phyloP scores from a whole-genome alignment of 371 early-diverging fungal genomes.

The Rhizopus delemar region DNA sequence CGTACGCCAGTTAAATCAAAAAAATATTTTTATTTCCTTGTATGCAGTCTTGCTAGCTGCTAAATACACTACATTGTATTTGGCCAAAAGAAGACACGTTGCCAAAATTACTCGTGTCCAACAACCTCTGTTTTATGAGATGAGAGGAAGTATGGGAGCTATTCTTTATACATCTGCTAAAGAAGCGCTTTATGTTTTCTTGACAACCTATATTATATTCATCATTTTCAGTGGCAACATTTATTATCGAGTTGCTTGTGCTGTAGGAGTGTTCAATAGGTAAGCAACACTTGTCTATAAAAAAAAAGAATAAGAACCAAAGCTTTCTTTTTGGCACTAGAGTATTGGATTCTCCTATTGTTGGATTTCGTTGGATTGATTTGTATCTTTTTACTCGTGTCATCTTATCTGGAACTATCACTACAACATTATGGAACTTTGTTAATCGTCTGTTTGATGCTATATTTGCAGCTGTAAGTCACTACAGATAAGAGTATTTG shows the following conservation, averaged over 20 bases:
- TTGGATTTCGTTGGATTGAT: constrained; percentile 47
- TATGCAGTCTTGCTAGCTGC: constrained; percentile 41
- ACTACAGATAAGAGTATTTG: constrained; percentile 1
- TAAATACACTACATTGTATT: constrained; percentile 29
- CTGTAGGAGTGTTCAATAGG: constrained; percentile 32
- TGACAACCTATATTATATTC: constrained; percentile 23
- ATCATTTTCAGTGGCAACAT: constrained; percentile 31
- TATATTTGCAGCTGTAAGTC: constrained; percentile 26
- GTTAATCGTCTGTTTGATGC: constrained; percentile 49
- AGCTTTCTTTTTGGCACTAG: constrained; percentile 9
- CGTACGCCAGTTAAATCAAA: constrained; percentile 43
- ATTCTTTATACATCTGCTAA: constrained; percentile 16
- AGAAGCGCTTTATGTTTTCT: constrained; percentile 25
- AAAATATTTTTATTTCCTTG: constrained; percentile 40
- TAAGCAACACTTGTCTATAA: constrained; percentile 8
- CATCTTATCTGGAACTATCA: constrained; percentile 38
- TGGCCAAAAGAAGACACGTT: constrained; percentile 31
- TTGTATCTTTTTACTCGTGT: constrained; percentile 43
- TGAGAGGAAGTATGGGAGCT: constrained; percentile 34
- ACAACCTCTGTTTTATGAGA: constrained; percentile 32
- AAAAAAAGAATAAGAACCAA: constrained; percentile 18
- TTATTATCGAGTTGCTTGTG: constrained; percentile 31
- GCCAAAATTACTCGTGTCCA: constrained; percentile 42
- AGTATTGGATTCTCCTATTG: constrained; percentile 46
- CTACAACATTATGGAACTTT: constrained; percentile 38